Conservation (phyloP, 139 green algal genomes). For the Diplosphaera chodatii region DNA sequence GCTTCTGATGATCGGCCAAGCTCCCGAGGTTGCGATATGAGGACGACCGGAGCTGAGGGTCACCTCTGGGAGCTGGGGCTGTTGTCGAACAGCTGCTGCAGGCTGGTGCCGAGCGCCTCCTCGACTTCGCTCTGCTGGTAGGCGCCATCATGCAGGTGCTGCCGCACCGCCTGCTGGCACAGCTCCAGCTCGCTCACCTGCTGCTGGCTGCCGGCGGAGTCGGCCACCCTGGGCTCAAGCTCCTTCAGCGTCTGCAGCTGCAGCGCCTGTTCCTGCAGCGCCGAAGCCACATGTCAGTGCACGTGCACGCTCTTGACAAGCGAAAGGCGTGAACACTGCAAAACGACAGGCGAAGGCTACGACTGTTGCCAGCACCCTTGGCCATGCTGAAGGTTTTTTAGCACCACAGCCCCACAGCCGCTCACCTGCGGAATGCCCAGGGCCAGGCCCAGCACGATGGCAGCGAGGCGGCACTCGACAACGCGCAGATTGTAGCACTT, state of each 20-base stretch:
- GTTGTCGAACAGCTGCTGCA: constrained; percentile 50
- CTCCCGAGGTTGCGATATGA: no score
- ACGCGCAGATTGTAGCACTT: constrained; percentile 91
- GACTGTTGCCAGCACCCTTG: no score
- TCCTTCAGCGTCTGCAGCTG: constrained; percentile 31
- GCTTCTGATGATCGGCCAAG: no score
- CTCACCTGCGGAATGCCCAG: constrained; percentile 47
- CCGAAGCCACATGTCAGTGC: no score
- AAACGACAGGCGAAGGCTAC: no score
- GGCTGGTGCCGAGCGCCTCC: constrained; percentile 33
- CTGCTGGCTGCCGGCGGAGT: no score
- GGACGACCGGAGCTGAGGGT: no score
- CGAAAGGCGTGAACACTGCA: no score
- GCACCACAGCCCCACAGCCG: no score
- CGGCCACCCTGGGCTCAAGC: no score
- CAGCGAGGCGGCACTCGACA: constrained; percentile 89
- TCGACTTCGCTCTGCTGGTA: constrained; percentile 60
- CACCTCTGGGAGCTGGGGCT: constrained; percentile 22
- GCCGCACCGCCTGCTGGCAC: constrained; percentile 31
- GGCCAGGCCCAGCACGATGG: constrained; percentile 56
- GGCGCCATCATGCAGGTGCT: constrained; percentile 53
- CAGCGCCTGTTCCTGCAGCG: constrained; percentile 16
- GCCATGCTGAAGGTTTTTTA: no score
- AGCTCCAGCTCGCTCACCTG: constrained; percentile 6
- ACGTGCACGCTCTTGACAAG: no score